Evolutionary conservation across 768 basidiomycete genomes (phyloP), one percentile per base, ranked within the genome.

Genomic region (Leccinum longicurvipes): DNA sequence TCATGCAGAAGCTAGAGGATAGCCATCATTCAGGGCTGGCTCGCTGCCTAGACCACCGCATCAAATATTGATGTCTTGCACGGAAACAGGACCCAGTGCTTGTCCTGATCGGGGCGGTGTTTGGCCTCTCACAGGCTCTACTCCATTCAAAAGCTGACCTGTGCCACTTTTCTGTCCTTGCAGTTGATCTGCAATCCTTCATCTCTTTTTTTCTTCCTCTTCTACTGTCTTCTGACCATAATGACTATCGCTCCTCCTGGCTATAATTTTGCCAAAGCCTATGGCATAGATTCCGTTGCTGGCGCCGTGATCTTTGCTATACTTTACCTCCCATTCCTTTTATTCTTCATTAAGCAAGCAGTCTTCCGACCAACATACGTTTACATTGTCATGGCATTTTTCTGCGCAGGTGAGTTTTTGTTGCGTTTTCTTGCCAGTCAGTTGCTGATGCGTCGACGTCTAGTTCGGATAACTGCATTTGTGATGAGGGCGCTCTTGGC

Each of bases 401-500:
- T 73, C 55, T 68, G 64, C 32, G 58, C 61, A 57, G 32, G 72
- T 71, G 19, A 60, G 71, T 41, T 12, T 23, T n/a, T 24, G 15
- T 36, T 14, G 15, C 25, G 4, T 8, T 50, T 28, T n/a, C 29
- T 17, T 21, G 10, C 21, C 12, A 15, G 44, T 34, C 23, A 15
- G 12, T 25, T 25, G 24, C 51, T 57, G 11, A 57, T 15, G 21
- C 27, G 21, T 17, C 23, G 2, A 12, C 19, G 12, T 31, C 23
- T 45, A 74, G 73, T 72, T 15, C 67, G 73, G 49, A 54, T 69
- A 9, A 50, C 64, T 9, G 65, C 73, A n/a, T 74, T 74, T 45
- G 53, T 55, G 14, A 19, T 73, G 31, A 60, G 72, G 47, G 66
- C 71, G 10, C 27, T 64, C 19, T 58, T 73, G 24, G 71, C 73